Evolutionary conservation across 768 basidiomycete genomes (phyloP).

Genomic region (Lactarius trivialis): DNA sequence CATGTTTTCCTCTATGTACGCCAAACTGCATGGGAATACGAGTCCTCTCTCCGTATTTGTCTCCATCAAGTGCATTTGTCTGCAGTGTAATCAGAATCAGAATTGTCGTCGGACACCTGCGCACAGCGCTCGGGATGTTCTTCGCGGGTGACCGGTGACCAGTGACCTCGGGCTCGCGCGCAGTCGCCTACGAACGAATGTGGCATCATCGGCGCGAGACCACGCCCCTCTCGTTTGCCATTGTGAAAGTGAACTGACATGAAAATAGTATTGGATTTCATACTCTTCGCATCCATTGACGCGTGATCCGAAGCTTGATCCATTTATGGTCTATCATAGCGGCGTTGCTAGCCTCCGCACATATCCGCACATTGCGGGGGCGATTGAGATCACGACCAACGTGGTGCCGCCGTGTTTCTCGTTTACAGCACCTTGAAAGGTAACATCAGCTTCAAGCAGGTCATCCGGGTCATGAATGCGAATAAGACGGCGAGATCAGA

Average conservation of each 20-base stretch:
- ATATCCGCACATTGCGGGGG: too few species aligned
- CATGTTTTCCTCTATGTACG: slow-evolving; percentile 54
- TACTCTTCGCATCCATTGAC: neutral
- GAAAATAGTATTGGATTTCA: neutral
- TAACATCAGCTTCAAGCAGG: neutral
- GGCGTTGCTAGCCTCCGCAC: too few species aligned
- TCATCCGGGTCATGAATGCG: neutral
- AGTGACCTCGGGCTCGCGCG: too few species aligned
- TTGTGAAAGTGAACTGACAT: neutral
- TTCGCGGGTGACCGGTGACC: too few species aligned
- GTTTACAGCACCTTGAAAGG: neutral
- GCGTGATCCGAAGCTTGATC: neutral
- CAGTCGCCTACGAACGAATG: neutral
- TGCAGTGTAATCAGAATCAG: slow-evolving; percentile 82
- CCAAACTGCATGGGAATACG: too few species aligned
- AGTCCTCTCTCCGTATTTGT: too few species aligned
- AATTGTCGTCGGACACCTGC: slow-evolving; percentile 30
- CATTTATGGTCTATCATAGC: neutral
- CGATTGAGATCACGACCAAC: too few species aligned
- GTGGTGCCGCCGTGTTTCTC: too few species aligned
- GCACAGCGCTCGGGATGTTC: too few species aligned
- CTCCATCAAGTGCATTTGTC: slow-evolving; percentile 91
- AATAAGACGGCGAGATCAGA: neutral
- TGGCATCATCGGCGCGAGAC: neutral
- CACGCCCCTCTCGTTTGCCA: neutral